Conservation (phyloP, 2,329 filamentous ascomycete genomes). For the Penicillium verrucosum region DNA sequence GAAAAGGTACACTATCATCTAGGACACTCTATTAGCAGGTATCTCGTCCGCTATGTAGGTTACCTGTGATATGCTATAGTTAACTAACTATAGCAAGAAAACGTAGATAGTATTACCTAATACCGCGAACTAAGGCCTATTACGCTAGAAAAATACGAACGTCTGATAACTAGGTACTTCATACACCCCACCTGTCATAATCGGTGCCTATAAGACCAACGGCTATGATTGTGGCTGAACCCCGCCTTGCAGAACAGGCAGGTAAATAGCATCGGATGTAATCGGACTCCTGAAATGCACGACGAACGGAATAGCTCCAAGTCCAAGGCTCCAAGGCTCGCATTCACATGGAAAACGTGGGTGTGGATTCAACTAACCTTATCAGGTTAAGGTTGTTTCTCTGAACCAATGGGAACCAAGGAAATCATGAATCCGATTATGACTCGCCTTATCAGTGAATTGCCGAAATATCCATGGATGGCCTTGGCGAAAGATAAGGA, state of each 20-base stretch:
- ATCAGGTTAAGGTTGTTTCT: background rate
- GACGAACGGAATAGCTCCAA: background rate
- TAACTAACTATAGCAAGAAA: too few species aligned
- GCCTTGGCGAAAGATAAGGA: background rate
- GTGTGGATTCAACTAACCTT: background rate
- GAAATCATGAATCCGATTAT: background rate
- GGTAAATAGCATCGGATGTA: background rate
- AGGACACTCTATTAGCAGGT: background rate
- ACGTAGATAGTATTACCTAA: too few species aligned
- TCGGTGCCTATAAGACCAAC: background rate
- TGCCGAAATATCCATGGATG: background rate
- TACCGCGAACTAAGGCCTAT: background rate
- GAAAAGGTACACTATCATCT: background rate
- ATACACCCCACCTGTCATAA: background rate
- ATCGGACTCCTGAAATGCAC: background rate
- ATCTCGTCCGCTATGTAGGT: too few species aligned
- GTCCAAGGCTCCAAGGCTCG: background rate
- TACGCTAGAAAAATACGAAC: constrained; percentile 24
- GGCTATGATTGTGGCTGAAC: background rate
- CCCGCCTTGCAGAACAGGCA: background rate
- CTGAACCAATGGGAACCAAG: background rate
- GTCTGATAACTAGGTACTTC: background rate
- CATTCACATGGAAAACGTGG: background rate
- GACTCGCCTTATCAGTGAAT: background rate
- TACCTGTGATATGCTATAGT: too few species aligned